Evolutionary conservation across 306 rosid genomes (phyloP).

Genomic region (Oemleria cerasiformis): DNA sequence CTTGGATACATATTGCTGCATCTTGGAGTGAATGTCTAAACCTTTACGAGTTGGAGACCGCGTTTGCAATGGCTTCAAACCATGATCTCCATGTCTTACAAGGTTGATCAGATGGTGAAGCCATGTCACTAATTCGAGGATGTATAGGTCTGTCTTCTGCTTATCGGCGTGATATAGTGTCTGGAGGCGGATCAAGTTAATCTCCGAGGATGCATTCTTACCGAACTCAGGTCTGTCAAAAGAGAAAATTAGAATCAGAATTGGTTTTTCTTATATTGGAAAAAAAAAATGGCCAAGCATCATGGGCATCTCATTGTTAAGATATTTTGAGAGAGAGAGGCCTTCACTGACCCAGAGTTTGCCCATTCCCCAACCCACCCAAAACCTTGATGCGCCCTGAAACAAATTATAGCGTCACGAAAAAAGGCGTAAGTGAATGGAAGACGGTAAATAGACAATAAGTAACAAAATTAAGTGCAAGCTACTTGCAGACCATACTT

Average conservation of each 20-base stretch:
- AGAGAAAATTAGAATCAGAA: slow-evolving; percentile 9
- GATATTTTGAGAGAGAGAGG: background rate
- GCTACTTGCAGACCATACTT: slow-evolving; percentile 49
- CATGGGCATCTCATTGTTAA: too few relatives aligned
- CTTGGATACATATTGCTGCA: slow-evolving; percentile 40
- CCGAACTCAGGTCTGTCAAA: slow-evolving; percentile 62
- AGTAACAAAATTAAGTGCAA: background rate
- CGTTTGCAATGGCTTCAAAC: slow-evolving; percentile 39
- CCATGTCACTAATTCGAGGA: slow-evolving; percentile 69
- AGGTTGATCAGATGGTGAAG: slow-evolving; percentile 61
- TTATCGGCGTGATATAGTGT: slow-evolving; percentile 80
- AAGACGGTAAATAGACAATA: background rate
- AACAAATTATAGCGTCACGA: slow-evolving; percentile 19
- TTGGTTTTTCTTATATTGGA: background rate
- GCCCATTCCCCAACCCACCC: slow-evolving; percentile 99
- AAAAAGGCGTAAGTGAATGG: background rate
- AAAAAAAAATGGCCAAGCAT: background rate
- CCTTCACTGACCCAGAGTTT: slow-evolving; percentile 57
- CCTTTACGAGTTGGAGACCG: slow-evolving; percentile 63
- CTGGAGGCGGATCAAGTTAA: slow-evolving; percentile 61
- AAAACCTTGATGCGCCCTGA: slow-evolving; percentile 92
- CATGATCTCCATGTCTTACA: slow-evolving; percentile 54
- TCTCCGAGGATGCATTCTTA: slow-evolving; percentile 36
- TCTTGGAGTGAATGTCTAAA: slow-evolving; percentile 52
- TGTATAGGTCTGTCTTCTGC: slow-evolving; percentile 58